Base-by-base conservation (phyloP, 805 yeast species). In the Zygotorulaspora sp. region DNA sequence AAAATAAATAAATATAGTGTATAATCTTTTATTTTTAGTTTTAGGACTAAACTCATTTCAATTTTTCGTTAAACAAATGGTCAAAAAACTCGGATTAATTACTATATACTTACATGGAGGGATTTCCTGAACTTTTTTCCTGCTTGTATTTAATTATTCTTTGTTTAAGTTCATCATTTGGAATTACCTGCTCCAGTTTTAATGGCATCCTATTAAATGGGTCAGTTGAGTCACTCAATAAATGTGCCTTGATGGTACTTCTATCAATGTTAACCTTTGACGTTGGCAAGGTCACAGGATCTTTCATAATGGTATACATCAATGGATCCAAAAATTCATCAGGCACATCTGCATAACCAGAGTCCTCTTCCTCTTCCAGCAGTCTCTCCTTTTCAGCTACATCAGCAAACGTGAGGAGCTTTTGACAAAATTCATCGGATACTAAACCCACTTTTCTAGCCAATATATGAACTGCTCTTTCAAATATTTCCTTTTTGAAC, bases 251-350 rank as follows among this genome's bases (percentile, higher is more conserved):
- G 52, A 92, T 84, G 2, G 97, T 92, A 24, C 92, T 74, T 57
- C 94, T 71, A 60, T 92, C 99, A 51, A 92, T 86, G 33, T 80
- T 77, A 13, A 89, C 77, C 47, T 77, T 82, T 1, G 96, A 86
- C 6, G 84, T 71, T 6, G 99, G 99, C 51, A 92, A 71, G n/a
- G 75, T 81, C 4, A 92, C 98, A 0, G 99, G 99, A 58, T 92
- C 95, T 50, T 80, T 83, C 98, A 92, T 92, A 33, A 92, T 58
- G 1, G 96, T 85, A 61, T 72, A 92, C 97, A 92, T 90, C 52
- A 92, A 74, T 10, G 99, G 99, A 67, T 92, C 99, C 50, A 92
- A 74, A 57, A 81, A 92, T 60, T 92, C 97, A 58, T 92, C 98
- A 0, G 99, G 99, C 12, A 85, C 75, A 36, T 92, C 98, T 17